A percentile compares a stretch with the other conserved stretches of the same genome.
These are phyloP conservation scores for Ascochyta koolunga DNA, from an alignment of 2,329 filamentous ascomycete species.

Conservation along the genomic window DNA sequence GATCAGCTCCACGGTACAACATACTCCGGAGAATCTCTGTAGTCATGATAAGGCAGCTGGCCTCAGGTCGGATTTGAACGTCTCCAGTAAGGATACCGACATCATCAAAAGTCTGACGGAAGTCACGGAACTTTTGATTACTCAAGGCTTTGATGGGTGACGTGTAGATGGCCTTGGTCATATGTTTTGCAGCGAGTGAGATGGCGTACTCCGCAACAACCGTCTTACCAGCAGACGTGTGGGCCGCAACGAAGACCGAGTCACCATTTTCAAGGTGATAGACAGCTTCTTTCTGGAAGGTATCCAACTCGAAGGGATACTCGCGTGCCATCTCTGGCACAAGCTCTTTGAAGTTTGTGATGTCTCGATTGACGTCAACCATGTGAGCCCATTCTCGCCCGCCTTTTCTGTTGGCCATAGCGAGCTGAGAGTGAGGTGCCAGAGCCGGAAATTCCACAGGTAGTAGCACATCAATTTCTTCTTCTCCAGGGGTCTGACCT, in stretches of 20 bases:
- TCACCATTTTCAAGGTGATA: slow-evolving; percentile 97
- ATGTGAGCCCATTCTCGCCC: slow-evolving; percentile 97
- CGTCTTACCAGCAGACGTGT: slow-evolving; percentile 97
- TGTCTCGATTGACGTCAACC: slow-evolving; percentile 92
- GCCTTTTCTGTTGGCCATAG: slow-evolving; percentile 73
- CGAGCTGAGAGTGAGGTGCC: slow-evolving; percentile 79
- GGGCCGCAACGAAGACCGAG: slow-evolving; percentile 96
- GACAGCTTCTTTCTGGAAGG: slow-evolving; percentile 97
- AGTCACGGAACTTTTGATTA: slow-evolving; percentile 98
- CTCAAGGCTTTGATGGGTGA: slow-evolving; percentile 98
- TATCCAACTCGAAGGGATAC: slow-evolving; percentile 97
- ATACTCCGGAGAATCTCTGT: slow-evolving; percentile 98
- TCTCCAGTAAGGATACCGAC: slow-evolving; percentile 97
- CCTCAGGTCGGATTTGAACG: slow-evolving; percentile 96
- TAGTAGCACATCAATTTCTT: slow-evolving; percentile 81
- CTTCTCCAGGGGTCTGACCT: slow-evolving; percentile 53
- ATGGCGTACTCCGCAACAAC: slow-evolving; percentile 99
- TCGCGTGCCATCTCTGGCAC: slow-evolving; percentile 95
- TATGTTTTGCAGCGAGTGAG: slow-evolving; percentile 93
- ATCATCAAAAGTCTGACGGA: slow-evolving; percentile 87
- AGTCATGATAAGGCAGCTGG: slow-evolving; percentile 98
- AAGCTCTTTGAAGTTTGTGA: slow-evolving; percentile 90
- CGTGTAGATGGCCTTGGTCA: slow-evolving; percentile 99
- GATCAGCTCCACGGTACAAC: slow-evolving; percentile 93
- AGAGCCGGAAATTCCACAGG: slow-evolving; percentile 93